Evolutionary conservation across 2,329 filamentous ascomycete genomes (phyloP).

Genomic region (Mycocentrospora acerina): DNA sequence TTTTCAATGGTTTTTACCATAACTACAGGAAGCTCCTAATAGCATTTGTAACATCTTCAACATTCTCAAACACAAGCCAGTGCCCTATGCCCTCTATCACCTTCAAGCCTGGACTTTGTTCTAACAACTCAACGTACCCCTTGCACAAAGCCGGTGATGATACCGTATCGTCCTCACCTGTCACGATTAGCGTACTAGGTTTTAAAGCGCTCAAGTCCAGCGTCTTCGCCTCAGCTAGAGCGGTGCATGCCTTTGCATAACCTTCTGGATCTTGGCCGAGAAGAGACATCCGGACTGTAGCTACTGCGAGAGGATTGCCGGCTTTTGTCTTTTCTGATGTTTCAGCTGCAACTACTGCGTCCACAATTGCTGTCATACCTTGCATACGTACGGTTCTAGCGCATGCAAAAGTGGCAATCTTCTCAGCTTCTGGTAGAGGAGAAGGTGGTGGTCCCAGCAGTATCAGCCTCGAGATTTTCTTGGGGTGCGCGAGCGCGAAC

Average conservation of each 20-base stretch:
- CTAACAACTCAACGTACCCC: slow-evolving; percentile 32
- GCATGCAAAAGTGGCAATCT: slow-evolving; percentile 32
- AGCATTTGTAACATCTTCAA: slow-evolving; percentile 36
- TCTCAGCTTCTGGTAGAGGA: slow-evolving; percentile 45
- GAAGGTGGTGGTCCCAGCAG: slow-evolving; percentile 52
- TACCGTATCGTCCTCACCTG: slow-evolving; percentile 51
- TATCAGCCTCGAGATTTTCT: slow-evolving; percentile 48
- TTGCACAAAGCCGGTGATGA: slow-evolving; percentile 41
- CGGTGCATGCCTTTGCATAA: slow-evolving; percentile 57
- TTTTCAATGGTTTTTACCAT: no score
- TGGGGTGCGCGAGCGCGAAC: slow-evolving; percentile 45
- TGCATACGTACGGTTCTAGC: slow-evolving; percentile 46
- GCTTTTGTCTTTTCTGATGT: slow-evolving; percentile 43
- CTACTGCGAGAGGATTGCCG: slow-evolving; percentile 44
- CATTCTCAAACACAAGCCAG: slow-evolving; percentile 56
- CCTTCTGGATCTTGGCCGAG: slow-evolving; percentile 54
- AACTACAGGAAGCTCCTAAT: slow-evolving; percentile 21
- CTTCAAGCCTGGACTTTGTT: slow-evolving; percentile 24
- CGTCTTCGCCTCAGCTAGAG: slow-evolving; percentile 46
- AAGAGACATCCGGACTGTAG: slow-evolving; percentile 49
- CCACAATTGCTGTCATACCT: slow-evolving; percentile 50
- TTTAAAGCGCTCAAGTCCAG: slow-evolving; percentile 34
- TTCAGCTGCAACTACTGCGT: slow-evolving; percentile 38
- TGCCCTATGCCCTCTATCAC: slow-evolving; percentile 50
- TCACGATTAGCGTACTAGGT: slow-evolving; percentile 42